These are phyloP conservation scores for Hansenula anomala DNA, from an alignment of 1,139 yeast species.

Conservation along the genomic window DNA sequence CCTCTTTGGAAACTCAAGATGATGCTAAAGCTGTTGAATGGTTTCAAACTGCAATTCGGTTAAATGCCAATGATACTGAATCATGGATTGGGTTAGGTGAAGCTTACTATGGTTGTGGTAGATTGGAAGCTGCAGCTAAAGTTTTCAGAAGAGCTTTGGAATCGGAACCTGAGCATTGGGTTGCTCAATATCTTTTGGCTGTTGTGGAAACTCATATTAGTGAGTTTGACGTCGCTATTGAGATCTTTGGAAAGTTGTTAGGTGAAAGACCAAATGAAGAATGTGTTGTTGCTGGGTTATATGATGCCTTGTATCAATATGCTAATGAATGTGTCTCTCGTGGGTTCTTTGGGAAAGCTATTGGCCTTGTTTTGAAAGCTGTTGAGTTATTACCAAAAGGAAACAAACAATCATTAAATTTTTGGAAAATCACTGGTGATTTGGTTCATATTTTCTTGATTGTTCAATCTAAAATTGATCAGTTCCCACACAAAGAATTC, in stretches of 20 bases:
- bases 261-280: slow-evolving; percentile 42
- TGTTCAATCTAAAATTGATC: slow-evolving; percentile 39
- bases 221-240: slow-evolving; percentile 45
- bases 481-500: slow-evolving; percentile 41
- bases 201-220: slow-evolving; percentile 48
- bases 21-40: slow-evolving; percentile 80
- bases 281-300: slow-evolving; percentile 53
- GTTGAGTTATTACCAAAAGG: slow-evolving; percentile 23
- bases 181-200: slow-evolving; percentile 65
- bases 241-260: slow-evolving; percentile 38
- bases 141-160: slow-evolving; percentile 67
- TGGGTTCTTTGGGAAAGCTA: slow-evolving; percentile 67
- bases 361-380: slow-evolving; percentile 43
- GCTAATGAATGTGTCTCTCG: slow-evolving; percentile 46
- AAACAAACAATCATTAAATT: slow-evolving; percentile 35
- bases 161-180: slow-evolving; percentile 51
- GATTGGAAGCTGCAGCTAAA: slow-evolving; percentile 79
- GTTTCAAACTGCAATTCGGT: slow-evolving; percentile 81
- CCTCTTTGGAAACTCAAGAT: slow-evolving; percentile 66
- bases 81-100: slow-evolving; percentile 96
- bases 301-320: slow-evolving; percentile 52
- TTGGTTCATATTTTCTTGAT: slow-evolving; percentile 39
- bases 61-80: slow-evolving; percentile 59
- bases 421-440: slow-evolving; percentile 51
- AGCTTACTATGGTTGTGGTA: slow-evolving; percentile 80